Evolutionary conservation across 345 rosid genomes (phyloP), one percentile per base, ranked within the genome.

Genomic region (Hibiscus tridactylites): DNA sequence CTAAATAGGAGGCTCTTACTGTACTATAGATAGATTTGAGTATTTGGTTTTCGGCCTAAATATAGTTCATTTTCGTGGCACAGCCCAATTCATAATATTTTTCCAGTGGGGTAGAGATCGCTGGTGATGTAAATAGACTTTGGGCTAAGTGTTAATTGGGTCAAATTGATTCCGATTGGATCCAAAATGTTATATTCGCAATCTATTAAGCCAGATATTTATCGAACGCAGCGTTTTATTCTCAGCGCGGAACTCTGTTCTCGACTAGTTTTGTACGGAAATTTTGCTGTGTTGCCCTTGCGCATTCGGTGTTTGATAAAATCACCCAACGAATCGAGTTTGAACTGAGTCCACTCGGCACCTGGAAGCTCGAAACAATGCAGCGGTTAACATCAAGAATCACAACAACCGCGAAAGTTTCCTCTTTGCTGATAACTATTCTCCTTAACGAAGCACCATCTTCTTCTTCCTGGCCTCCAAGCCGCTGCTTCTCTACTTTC

Each of bases 401-500:
- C 0, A 9, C 33, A 0, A 50, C 58, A 73, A 17, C 72, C n/a
- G 5, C 56, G 8, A 39, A 31, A 64, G 7, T 54, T 26, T 47
- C 61, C 9, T 61, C 71, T 10, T 31, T 70, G 4, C 71, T 80
- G 64, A 47, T 17, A 65, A 19, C 15, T 71, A 65, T 74, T 59
- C 37, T 77, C 65, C 12, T 49, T 5, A 49, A 63, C 6, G 61
- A 67, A 49, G 13, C 58, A 15, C 24, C 71, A 67, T 67, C 57
- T 19, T 53, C 68, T 19, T 53, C 33, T 31, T 31, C 68, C 75
- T 42, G 46, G 56, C 67, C 50, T 44, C 76, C 72, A 42, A 71
- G 71, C 33, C 79, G 75, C 37, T 35, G 77, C 70, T 81, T 74
- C 74, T 61, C 81, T 2, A 54, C 75, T 0, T 79, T 79, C 58